A percentile compares a stretch with the other conserved stretches of the same genome.
phyloP scores from a whole-genome alignment of 2,329 filamentous ascomycete species.

The Colletotrichum sp. region DNA sequence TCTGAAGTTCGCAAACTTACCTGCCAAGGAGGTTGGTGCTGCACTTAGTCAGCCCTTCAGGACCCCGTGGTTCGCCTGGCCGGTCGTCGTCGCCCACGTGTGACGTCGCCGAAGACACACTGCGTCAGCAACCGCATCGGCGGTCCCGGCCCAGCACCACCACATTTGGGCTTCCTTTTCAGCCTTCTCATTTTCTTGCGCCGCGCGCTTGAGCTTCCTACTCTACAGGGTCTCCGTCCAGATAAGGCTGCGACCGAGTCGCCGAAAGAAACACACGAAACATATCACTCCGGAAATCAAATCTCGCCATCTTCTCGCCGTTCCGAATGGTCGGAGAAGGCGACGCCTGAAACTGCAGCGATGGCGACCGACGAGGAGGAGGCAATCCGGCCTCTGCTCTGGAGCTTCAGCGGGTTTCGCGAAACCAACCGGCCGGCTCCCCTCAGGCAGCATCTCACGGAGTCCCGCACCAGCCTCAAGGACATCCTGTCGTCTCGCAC shows the following conservation, averaged over 20 bases:
- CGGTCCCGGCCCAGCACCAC: slow-evolving; percentile 1
- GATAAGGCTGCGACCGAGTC: not conserved
- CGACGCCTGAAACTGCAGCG: not conserved
- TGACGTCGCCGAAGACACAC: slow-evolving; percentile 17
- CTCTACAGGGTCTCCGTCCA: not conserved
- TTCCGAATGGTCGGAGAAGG: not conserved
- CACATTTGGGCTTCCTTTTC: not conserved
- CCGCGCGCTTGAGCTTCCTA: not conserved
- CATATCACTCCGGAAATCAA: not conserved
- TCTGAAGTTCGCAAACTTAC: not conserved
- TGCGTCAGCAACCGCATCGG: slow-evolving; percentile 17
- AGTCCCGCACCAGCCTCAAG: slow-evolving; percentile 13
- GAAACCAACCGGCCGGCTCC: slow-evolving; percentile 12
- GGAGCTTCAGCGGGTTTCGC: slow-evolving; percentile 19
- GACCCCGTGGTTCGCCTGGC: not conserved
- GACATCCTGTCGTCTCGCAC: slow-evolving; percentile 31
- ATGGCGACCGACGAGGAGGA: slow-evolving; percentile 17
- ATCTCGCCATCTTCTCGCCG: not conserved
- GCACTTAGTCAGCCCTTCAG: slow-evolving; percentile 7
- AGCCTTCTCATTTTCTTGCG: not conserved
- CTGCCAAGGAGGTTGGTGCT: not conserved
- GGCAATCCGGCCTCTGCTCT: slow-evolving; percentile 9
- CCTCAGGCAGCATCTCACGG: slow-evolving; percentile 11
- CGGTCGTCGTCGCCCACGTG: slow-evolving; percentile 9
- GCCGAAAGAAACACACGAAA: not conserved